Conservation (phyloP, 352 stramenopile species). For the Globisporangium middletonii region DNA sequence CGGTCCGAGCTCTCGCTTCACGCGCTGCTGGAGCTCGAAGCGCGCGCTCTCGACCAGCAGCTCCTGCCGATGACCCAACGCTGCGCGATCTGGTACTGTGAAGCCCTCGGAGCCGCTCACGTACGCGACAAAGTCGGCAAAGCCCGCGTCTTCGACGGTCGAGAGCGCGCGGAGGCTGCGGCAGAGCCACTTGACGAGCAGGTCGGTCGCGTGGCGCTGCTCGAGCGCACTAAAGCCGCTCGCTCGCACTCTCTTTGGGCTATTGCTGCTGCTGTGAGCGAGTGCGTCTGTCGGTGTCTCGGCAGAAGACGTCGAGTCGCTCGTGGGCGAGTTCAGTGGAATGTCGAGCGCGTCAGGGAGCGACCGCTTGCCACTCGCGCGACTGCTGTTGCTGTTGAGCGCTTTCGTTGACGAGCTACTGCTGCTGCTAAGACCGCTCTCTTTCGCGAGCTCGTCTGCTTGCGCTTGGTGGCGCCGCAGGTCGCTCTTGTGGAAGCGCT, state of each 20-base stretch:
- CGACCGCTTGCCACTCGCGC: slow-evolving; percentile 2
- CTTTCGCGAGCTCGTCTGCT: slow-evolving; percentile 6
- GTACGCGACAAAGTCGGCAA: slow-evolving; percentile 23
- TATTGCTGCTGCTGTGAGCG: neutral
- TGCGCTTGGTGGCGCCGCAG: slow-evolving; percentile 25
- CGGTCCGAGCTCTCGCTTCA: slow-evolving; percentile 22
- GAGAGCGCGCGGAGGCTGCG: slow-evolving; percentile 25
- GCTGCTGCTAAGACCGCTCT: neutral
- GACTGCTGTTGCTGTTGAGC: neutral
- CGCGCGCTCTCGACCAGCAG: slow-evolving; percentile 26
- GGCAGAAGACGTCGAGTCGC: neutral
- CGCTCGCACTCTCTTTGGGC: slow-evolving; percentile 10
- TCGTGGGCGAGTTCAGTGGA: neutral
- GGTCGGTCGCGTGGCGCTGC: slow-evolving; percentile 24
- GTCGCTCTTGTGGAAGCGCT: slow-evolving; percentile 45
- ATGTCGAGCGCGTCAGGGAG: neutral
- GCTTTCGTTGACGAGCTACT: neutral
- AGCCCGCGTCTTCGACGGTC: slow-evolving; percentile 25
- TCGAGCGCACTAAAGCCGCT: slow-evolving; percentile 12
- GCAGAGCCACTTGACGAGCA: slow-evolving; percentile 36
- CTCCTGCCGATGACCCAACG: slow-evolving; percentile 26
- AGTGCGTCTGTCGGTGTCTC: neutral
- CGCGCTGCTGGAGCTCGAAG: slow-evolving; percentile 31
- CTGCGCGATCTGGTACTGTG: slow-evolving; percentile 18
- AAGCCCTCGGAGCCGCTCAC: slow-evolving; percentile 15